phyloP scores from a whole-genome alignment of 2,329 filamentous ascomycete genomes.

The Cordyceps cateniannulata region DNA sequence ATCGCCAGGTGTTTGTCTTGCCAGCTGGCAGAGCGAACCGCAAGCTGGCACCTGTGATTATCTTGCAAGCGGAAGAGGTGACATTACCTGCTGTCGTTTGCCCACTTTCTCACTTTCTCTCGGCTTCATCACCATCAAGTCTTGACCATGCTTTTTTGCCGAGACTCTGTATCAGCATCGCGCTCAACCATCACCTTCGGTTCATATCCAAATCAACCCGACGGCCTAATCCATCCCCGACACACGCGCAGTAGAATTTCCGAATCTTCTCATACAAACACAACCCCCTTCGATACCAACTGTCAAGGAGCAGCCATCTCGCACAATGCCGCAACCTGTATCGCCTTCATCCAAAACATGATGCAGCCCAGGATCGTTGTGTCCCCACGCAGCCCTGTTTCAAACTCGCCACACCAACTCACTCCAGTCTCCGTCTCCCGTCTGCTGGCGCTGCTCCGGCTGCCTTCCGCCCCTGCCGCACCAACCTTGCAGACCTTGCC shows the following conservation, averaged over 20 bases:
- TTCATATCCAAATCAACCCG: background rate
- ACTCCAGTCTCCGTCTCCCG: background rate
- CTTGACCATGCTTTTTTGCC: background rate
- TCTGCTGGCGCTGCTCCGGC: background rate
- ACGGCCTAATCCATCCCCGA: background rate
- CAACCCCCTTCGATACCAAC: background rate
- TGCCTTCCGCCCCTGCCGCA: background rate
- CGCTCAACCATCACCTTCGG: background rate
- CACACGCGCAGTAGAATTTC: background rate
- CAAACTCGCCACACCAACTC: constrained; percentile 4
- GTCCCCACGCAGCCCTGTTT: constrained; percentile 11
- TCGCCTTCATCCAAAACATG: constrained; percentile 8
- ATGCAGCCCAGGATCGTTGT: constrained; percentile 5
- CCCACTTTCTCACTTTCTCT: too few relatives aligned
- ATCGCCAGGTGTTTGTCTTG: background rate
- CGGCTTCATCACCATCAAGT: background rate
- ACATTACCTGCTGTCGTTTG: too few relatives aligned
- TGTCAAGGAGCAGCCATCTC: background rate
- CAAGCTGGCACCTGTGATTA: background rate
- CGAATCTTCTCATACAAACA: background rate
- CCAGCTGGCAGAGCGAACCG: background rate
- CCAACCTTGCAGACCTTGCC: background rate
- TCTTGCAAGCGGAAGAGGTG: background rate
- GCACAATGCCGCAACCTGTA: background rate
- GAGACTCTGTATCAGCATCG: background rate